These are phyloP conservation scores for Epichloe sibirici DNA, from an alignment of 2,329 filamentous ascomycete species.

Conservation along the genomic window DNA sequence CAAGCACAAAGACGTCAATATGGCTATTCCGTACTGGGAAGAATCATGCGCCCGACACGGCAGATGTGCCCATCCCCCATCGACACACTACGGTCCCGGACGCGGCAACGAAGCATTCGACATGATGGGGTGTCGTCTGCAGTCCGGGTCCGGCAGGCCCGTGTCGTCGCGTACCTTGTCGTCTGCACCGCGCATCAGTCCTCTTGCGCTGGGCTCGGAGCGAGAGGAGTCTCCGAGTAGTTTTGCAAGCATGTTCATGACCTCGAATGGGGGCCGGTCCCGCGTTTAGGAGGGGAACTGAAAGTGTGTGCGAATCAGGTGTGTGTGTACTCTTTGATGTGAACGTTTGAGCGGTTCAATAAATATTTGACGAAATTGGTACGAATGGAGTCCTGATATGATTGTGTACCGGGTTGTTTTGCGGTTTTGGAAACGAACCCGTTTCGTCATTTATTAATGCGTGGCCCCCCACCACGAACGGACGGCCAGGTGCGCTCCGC, in stretches of 20 bases:
- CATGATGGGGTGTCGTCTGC: no score
- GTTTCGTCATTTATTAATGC: no score
- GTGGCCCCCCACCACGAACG: not conserved
- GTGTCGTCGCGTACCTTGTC: not conserved
- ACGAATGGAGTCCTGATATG: no score
- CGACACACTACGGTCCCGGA: not conserved
- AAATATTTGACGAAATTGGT: no score
- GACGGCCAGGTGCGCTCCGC: not conserved
- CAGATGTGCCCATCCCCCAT: not conserved
- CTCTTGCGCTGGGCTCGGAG: not conserved
- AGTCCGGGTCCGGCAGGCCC: not conserved
- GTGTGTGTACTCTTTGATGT: no score
- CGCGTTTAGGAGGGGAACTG: not conserved
- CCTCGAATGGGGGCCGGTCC: not conserved
- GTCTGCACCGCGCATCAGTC: not conserved
- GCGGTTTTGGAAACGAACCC: no score
- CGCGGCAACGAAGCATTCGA: no score
- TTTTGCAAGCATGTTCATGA: not conserved
- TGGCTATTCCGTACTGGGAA: not conserved
- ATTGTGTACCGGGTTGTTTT: no score
- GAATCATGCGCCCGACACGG: not conserved
- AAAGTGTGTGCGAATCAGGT: not conserved
- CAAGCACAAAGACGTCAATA: not conserved
- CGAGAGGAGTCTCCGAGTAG: not conserved
- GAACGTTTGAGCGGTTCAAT: no score